A percentile compares a stretch with the other conserved stretches of the same genome.
Evolutionary conservation across 345 rosid genomes (phyloP).

Genomic region (Brassica rapa): DNA sequence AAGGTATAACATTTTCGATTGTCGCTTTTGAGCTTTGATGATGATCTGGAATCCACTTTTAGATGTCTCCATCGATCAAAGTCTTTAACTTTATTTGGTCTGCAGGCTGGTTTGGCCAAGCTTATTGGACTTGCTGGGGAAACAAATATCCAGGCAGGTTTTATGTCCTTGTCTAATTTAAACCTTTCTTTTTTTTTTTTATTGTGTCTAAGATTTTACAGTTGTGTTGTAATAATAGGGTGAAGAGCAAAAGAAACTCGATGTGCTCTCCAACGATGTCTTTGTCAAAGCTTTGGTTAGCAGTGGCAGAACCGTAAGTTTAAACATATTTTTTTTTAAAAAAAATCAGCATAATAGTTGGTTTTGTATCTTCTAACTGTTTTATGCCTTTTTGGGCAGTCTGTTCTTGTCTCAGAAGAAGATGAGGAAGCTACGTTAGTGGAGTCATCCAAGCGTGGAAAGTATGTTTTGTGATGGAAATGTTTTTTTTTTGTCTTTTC

Average conservation of each 20-base stretch:
- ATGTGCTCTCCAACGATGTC: constrained; percentile 95
- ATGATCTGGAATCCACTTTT: constrained; percentile 8
- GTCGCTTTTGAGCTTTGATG: constrained; percentile 19
- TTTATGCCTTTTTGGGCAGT: constrained; percentile 44
- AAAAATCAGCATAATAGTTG: neutral
- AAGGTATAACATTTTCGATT: constrained; percentile 55
- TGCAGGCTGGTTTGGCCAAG: constrained; percentile 97
- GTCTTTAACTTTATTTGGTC: neutral
- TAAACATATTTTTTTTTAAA: neutral
- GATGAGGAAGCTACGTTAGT: constrained; percentile 93
- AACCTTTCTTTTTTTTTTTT: neutral
- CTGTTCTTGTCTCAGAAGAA: constrained; percentile 96
- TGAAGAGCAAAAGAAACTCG: constrained; percentile 97
- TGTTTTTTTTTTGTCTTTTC: neutral
- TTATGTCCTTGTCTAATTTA: neutral
- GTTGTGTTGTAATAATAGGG: constrained; percentile 50
- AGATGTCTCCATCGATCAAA: constrained; percentile 12
- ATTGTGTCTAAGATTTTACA: constrained; percentile 10
- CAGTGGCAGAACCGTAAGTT: constrained; percentile 94
- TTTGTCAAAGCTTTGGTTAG: constrained; percentile 90
- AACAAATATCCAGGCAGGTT: constrained; percentile 86
- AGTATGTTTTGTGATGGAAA: constrained; percentile 43
- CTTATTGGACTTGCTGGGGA: constrained; percentile 96
- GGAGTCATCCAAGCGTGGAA: constrained; percentile 75
- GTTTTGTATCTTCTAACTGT: neutral